Base-by-base conservation (phyloP, 1,139 yeast species). In the Ashbya aceris region DNA sequence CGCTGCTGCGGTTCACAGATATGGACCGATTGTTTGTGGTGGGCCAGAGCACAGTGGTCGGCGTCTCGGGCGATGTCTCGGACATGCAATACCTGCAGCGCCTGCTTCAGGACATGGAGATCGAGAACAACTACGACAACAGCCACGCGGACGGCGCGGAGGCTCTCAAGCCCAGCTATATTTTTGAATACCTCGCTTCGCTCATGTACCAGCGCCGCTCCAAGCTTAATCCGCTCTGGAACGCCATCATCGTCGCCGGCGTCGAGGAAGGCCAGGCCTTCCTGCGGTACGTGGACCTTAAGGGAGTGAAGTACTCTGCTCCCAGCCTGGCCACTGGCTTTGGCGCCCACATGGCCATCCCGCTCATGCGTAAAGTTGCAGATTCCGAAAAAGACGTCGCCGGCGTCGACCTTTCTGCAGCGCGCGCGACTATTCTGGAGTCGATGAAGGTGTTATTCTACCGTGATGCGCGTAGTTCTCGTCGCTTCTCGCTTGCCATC, bases 151-250 rank as follows among this genome's bases (percentile, higher is more conserved):
- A 82, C 47, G 83, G 81, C n/a, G 67, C 64, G 8, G 84, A 81
- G 61, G 66, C 75, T 36, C 71, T 89, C 59, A 75, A 82, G 51
- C 95, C 97, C 8, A 79, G 87, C 28, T 85, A 87, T 57, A 79
- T 93, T 35, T 94, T 85, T 63, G 93, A 85, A 61, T 91, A 87
- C 62, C 70, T 93, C 52, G 78, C 93, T 38, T 77, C 83, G 49
- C 82, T 89, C 36, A 72, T 89, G 72, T 93, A 93, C 67, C 72
- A 76, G 53, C 79, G 97, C 65, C 78, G 99, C 65, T 75, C 84
- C 41, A 86, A 89, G 65, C 80, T 93, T 91, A 77, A 93, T 62
- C 99, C 99, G 20, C 73, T 87, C 50, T 93, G 98, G 98, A 93
- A 91, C 65, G 84, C 97, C 0, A 69, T 85, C 33, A 71, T 93